Conservation (phyloP, 2,329 filamentous ascomycete species). For the Grosmannia serpens region DNA sequence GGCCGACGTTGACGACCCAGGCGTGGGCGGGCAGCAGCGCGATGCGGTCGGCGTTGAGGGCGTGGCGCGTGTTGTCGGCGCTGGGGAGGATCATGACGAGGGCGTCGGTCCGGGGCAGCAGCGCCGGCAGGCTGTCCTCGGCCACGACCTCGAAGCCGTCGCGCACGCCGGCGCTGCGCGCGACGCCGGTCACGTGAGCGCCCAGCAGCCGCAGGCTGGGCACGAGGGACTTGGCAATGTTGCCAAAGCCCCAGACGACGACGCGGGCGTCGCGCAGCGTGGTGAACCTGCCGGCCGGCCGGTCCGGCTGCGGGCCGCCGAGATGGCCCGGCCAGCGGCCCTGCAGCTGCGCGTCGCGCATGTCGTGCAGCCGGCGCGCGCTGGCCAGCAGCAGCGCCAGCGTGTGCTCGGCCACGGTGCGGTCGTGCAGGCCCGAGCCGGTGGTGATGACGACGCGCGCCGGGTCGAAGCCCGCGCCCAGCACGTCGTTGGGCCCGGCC, state of each 20-base stretch:
- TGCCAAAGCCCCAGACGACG: slow-evolving; percentile 36
- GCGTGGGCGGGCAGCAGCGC: slow-evolving; percentile 27
- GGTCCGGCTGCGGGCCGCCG: slow-evolving; percentile 26
- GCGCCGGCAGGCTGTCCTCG: slow-evolving; percentile 25
- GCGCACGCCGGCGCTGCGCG: slow-evolving; percentile 43
- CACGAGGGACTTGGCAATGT: slow-evolving; percentile 33
- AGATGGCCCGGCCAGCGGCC: slow-evolving; percentile 33
- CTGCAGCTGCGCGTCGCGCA: slow-evolving; percentile 33
- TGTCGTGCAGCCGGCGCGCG: slow-evolving; percentile 28
- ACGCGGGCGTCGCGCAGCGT: slow-evolving; percentile 31
- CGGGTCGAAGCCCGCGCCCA: slow-evolving; percentile 31
- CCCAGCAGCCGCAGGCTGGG: slow-evolving; percentile 33
- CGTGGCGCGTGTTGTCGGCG: slow-evolving; percentile 26
- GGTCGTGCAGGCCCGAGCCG: slow-evolving; percentile 34
- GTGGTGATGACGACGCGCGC: slow-evolving; percentile 27
- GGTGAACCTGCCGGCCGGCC: slow-evolving; percentile 25
- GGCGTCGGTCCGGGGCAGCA: slow-evolving; percentile 31
- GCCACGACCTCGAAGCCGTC: slow-evolving; percentile 30
- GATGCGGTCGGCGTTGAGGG: slow-evolving; percentile 26
- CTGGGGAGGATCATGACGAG: slow-evolving; percentile 38
- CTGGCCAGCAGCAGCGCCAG: slow-evolving; percentile 28
- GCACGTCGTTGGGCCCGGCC: slow-evolving; percentile 38
- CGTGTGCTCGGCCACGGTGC: slow-evolving; percentile 36
- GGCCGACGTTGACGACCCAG: slow-evolving; percentile 33
- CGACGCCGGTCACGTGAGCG: slow-evolving; percentile 46